These are phyloP conservation scores for Tetracladium setigerum DNA, from an alignment of 495 filamentous ascomycete genomes.

Conservation along the genomic window DNA sequence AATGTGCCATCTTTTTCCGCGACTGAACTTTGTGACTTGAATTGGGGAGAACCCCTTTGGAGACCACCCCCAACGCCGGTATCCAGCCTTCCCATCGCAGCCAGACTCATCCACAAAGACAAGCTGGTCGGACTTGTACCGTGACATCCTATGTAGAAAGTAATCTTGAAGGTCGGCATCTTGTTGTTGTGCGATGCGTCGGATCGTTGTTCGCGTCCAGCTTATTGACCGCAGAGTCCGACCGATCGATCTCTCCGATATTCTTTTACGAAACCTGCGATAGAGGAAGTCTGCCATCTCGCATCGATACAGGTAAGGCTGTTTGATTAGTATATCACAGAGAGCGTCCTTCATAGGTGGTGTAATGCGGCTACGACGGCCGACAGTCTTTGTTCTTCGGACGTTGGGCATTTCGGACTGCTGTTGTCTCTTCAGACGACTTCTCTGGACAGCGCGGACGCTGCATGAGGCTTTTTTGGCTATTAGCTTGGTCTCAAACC, in stretches of 20 bases:
- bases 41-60: constrained; percentile 12
- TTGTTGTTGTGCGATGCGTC: constrained; percentile 13
- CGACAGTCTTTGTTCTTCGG: constrained; percentile 8
- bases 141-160: constrained; percentile 20
- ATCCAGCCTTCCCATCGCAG: constrained; percentile 23
- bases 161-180: constrained; percentile 17
- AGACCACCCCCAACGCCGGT: constrained; percentile 26
- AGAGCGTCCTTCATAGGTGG: constrained; percentile 8
- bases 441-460: constrained; percentile 21
- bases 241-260: constrained; percentile 17
- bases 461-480: constrained; percentile 16
- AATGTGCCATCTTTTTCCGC: constrained; percentile 17
- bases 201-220: constrained; percentile 15
- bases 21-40: constrained; percentile 15
- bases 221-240: constrained; percentile 9
- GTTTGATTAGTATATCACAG: constrained; percentile 6
- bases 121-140: constrained; percentile 24
- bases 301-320: constrained; percentile 14
- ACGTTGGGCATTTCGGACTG: constrained; percentile 13
- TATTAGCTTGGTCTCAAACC: constrained; percentile 22
- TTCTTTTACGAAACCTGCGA: constrained; percentile 12
- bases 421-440: constrained; percentile 13
- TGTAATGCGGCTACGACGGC: constrained; percentile 18
- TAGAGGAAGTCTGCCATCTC: constrained; percentile 16
- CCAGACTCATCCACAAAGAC: constrained; percentile 30